A percentile compares a stretch with the other conserved stretches of the same genome.
phyloP scores from a whole-genome alignment of 2,329 filamentous ascomycete genomes.

The Trichoderma sp. region DNA sequence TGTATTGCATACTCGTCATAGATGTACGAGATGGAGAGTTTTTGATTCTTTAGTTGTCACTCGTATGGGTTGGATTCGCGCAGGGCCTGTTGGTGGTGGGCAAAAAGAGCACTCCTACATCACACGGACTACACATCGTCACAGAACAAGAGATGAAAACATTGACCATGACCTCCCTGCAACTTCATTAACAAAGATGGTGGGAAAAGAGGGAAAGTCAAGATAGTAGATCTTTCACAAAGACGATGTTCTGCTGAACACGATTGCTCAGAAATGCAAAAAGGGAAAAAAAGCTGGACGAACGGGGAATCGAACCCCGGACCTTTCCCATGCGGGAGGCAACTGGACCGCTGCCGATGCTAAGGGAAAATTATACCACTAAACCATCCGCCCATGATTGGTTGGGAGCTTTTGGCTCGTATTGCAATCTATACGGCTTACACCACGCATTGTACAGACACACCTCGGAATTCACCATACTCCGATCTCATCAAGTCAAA shows the following conservation, averaged over 20 bases:
- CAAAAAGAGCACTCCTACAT: too few species aligned
- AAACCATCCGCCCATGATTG: slow-evolving; percentile 30
- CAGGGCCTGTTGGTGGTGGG: too few species aligned
- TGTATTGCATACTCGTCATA: neutral
- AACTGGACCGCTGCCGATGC: slow-evolving; percentile 17
- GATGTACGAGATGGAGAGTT: too few species aligned
- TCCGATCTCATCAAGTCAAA: neutral
- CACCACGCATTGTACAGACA: neutral
- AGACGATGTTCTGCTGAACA: too few species aligned
- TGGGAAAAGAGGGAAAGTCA: too few species aligned
- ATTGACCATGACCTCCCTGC: too few species aligned
- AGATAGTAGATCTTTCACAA: too few species aligned
- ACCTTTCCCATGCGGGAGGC: slow-evolving; percentile 28
- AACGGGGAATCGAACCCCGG: slow-evolving; percentile 31
- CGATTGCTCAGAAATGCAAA: slow-evolving; percentile 1
- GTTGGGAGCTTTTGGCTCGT: neutral
- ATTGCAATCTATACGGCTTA: neutral
- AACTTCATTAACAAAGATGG: too few species aligned
- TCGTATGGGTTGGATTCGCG: neutral
- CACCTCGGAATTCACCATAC: neutral
- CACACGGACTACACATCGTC: too few species aligned
- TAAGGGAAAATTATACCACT: slow-evolving; percentile 31
- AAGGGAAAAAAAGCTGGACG: slow-evolving; percentile 26
- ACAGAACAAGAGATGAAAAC: too few species aligned
- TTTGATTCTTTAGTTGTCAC: neutral